A percentile compares a stretch with the other conserved stretches of the same genome.
phyloP scores from a whole-genome alignment of 345 rosid species.

The Euphorbia lathyris region DNA sequence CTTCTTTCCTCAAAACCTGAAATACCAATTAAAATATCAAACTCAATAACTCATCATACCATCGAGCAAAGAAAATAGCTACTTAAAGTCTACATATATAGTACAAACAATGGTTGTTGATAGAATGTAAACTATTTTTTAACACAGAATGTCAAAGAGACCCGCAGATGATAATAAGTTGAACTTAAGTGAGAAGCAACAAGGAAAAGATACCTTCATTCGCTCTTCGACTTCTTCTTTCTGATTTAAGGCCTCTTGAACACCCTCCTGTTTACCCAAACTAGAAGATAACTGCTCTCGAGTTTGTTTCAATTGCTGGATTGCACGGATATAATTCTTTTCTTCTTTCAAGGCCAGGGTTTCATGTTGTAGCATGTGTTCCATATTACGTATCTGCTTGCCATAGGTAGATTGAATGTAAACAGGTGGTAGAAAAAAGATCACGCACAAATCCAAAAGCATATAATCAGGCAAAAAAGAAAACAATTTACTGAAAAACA shows the following conservation, averaged over 20 bases:
- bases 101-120: background rate
- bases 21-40: conserved; percentile 12
- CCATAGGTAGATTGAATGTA: conserved; percentile 7
- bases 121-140: background rate
- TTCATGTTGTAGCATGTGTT: conserved; percentile 68
- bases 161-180: background rate
- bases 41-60: background rate
- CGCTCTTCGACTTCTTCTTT: conserved; percentile 64
- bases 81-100: background rate
- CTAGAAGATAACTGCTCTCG: conserved; percentile 54
- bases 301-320: conserved; percentile 55
- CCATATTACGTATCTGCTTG: conserved; percentile 62
- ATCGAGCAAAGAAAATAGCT: background rate
- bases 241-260: conserved; percentile 55
- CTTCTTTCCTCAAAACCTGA: conserved; percentile 72
- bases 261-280: conserved; percentile 58
- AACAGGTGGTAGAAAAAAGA: conserved; percentile 9
- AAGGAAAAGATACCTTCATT: conserved; percentile 52
- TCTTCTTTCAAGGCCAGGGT: conserved; percentile 72
- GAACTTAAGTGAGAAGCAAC: background rate
- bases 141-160: background rate
- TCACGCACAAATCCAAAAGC: conserved; percentile 11
- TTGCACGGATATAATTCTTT: conserved; percentile 63
- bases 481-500: background rate
- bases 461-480: background rate